Base-by-base conservation (phyloP, 768 basidiomycete genomes). In the Pleurotus eryngii region DNA sequence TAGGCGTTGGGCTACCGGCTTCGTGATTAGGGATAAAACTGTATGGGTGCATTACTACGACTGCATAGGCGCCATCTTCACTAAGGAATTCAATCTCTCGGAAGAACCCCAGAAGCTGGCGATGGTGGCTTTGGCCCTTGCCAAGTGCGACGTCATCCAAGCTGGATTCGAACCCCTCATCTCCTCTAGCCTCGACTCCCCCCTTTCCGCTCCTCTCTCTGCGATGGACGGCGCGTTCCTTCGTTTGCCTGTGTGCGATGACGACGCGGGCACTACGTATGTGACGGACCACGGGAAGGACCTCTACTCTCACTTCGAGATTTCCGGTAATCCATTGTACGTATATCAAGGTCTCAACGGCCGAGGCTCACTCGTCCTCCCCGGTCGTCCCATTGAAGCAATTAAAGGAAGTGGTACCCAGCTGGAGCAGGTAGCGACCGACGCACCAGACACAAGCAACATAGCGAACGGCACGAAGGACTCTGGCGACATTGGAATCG, bases 31-130 rank as follows among this genome's bases (percentile, higher is more conserved):
- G 17, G 38, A 60, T 17, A 59, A 49, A 1, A 48, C 8, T 6
- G 54, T 67, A 11, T 61, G 55, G 1, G 57, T 71, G 4, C 68
- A 64, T 64, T 72, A 70, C 53, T 67, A 58, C 40, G 69, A 72
- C 57, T 59, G 67, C 12, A 46, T 58, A 12, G 65, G 66, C n/a
- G 56, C 65, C 4, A 55, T 66, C 17, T 60, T 57, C 17, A 55
- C 64, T 7, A 37, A n/a, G 2, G 9, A 22, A 7, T 72, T 70
- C 57, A 37, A 68, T 47, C 63, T 68, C 39, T 22, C 53, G 3
- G 20, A 63, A 15, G 45, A 61, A 1, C 59, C 60, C 14, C 20
- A 60, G 5, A 46, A 47, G 3, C 60, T 72, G 11, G 65, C 68
- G 2, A 60, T 69, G 15, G 53, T 64, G 14, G 35, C 8, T 56